Evolutionary conservation across 495 filamentous ascomycete species (phyloP), one percentile per base, ranked within the genome.

Genomic region (Pseudevernia furfuracea): DNA sequence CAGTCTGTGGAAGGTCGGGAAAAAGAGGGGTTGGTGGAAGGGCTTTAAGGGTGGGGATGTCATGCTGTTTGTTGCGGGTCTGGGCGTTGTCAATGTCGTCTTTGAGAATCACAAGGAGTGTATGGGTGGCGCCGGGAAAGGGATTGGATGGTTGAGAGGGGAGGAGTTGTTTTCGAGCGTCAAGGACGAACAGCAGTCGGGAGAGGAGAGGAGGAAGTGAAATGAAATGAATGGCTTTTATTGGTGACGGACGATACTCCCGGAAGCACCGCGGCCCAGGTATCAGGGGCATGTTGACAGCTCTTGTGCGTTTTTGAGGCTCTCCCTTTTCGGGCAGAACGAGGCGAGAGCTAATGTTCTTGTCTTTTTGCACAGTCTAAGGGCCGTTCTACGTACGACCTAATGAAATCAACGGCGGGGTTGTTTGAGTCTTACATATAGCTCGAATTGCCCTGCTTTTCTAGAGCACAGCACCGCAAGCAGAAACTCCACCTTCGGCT

Each of bases 1-100:
- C 69, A 87, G 83, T 43, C 72, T 89, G 52, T 97, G 91, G 91
- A 96, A 96, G 79, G 88, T 96, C 1, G 89, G 92, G 15, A 83
- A 86, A 57, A 97, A 97, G 83, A 79, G 85, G 41, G 82, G 89
- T 6, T 86, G 87, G 79, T 95, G 93, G 89, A 84, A 80, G 61
- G 89, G 89, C 10, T 78, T 93, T 71, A 85, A 80, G 63, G 85
- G 87, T 37, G 92, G 92, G 8, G 93, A 97, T 74, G 82, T 97
- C 32, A 81, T 85, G 79, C 73, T 98, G 4, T 89, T 98, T 73
- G 86, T 90, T 11, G 68, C 83, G 30, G 86, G 89, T 36, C 80
- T 96, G 78, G 88, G 88, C 57, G 67, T 93, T 34, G 82, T 95
- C 57, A 90, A 90, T 37, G 81, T 83, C 28, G 85, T 96, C 36